Evolutionary conservation across 2,329 filamentous ascomycete genomes (phyloP).

Genomic region (Stemphylium vesicarium): DNA sequence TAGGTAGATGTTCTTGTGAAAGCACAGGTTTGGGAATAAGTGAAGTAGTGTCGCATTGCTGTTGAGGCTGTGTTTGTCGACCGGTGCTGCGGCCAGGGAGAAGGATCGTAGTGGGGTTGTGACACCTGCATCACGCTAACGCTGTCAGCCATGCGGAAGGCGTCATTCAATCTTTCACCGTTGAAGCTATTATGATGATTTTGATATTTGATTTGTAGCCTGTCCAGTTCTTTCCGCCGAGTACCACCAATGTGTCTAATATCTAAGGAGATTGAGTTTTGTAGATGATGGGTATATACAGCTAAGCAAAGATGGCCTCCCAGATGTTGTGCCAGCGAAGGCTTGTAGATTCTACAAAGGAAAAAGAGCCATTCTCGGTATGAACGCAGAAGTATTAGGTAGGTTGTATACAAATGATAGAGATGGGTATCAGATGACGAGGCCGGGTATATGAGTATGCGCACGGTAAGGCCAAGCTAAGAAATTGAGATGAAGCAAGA

Average conservation of each 20-base stretch:
- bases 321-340: constrained; percentile 8
- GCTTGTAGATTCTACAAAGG: constrained; percentile 7
- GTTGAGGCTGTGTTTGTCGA: too few species aligned
- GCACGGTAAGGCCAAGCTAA: constrained; percentile 15
- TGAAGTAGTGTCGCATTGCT: too few species aligned
- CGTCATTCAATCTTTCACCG: not conserved
- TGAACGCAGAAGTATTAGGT: constrained; percentile 2
- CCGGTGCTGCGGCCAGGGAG: too few species aligned
- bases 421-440: constrained; percentile 11
- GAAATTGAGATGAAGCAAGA: not conserved
- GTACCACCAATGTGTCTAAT: constrained; percentile 3
- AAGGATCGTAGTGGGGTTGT: too few species aligned
- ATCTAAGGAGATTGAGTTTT: constrained; percentile 4
- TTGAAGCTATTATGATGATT: not conserved
- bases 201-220: not conserved
- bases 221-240: constrained; percentile 1
- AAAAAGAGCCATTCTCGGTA: not conserved
- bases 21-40: too few species aligned
- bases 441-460: constrained; percentile 28
- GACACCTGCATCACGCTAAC: too few species aligned
- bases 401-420: constrained; percentile 2
- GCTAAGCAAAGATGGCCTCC: not conserved
- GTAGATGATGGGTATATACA: constrained; percentile 1
- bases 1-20: too few species aligned
- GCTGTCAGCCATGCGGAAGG: too few species aligned